These are phyloP conservation scores for Fusarium abutilonis DNA, from an alignment of 2,329 filamentous ascomycete genomes.

Conservation along the genomic window DNA sequence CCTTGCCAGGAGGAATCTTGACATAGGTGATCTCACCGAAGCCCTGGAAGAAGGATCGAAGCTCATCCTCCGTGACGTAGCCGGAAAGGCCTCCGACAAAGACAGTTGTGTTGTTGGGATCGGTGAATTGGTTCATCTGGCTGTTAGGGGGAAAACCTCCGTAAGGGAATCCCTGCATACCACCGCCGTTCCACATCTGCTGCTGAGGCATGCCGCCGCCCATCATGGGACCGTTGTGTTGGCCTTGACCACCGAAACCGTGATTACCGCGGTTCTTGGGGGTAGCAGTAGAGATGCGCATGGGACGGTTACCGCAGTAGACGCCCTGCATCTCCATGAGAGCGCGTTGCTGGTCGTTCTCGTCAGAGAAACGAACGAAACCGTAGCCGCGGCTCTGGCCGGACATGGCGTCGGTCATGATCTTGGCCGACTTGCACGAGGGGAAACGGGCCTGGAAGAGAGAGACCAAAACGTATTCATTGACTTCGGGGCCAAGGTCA, in stretches of 20 bases:
- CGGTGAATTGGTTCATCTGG: conserved; percentile 98
- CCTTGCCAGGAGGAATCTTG: conserved; percentile 99
- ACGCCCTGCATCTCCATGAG: conserved; percentile 99
- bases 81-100: conserved; percentile 97
- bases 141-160: conserved; percentile 61
- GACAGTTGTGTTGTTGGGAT: conserved; percentile 99
- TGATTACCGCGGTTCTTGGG: conserved; percentile 80
- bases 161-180: conserved; percentile 50
- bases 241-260: conserved; percentile 53
- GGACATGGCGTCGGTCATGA: conserved; percentile 98
- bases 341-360: conserved; percentile 94
- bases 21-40: conserved; percentile 99
- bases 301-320: conserved; percentile 97
- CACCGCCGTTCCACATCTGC: conserved; percentile 53
- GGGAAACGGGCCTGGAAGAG: conserved; percentile 97
- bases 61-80: conserved; percentile 98
- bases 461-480: conserved; percentile 96
- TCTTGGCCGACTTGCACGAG: conserved; percentile 99
- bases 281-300: conserved; percentile 97
- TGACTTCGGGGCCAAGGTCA: conserved; percentile 96
- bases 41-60: conserved; percentile 99
- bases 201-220: conserved; percentile 57
- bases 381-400: conserved; percentile 98
- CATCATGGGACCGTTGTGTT: conserved; percentile 59
- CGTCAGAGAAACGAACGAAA: conserved; percentile 96